phyloP scores from a whole-genome alignment of 176 grass and related monocot genomes.

The Aegilops speltoides region DNA sequence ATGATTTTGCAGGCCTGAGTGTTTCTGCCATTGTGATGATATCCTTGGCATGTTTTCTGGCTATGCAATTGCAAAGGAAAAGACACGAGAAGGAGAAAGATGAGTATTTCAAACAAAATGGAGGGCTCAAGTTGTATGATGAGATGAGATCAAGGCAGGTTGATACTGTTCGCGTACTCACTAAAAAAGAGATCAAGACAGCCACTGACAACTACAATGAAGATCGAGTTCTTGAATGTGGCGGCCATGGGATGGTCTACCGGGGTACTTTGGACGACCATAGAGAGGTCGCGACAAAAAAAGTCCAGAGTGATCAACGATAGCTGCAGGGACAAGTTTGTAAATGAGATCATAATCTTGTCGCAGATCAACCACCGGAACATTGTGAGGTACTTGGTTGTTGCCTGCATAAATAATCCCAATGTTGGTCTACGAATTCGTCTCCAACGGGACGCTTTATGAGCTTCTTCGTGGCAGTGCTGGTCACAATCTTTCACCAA shows the following conservation, averaged over 20 bases:
- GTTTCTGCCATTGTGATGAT: background rate
- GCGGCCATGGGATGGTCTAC: conserved; percentile 27
- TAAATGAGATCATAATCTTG: conserved; percentile 44
- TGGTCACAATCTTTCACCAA: background rate
- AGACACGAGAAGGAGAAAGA: conserved; percentile 17
- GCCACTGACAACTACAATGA: conserved; percentile 26
- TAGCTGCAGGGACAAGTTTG: conserved; percentile 20
- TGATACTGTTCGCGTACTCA: conserved; percentile 6
- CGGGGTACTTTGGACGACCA: background rate
- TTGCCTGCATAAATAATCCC: conserved; percentile 28
- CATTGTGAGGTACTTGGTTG: conserved; percentile 36
- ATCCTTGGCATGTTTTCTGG: background rate
- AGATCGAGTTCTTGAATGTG: conserved; percentile 20
- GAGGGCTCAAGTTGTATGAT: conserved; percentile 32
- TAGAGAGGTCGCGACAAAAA: conserved; percentile 28
- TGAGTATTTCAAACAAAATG: conserved; percentile 24
- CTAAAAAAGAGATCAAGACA: conserved; percentile 8
- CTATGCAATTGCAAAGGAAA: conserved; percentile 13
- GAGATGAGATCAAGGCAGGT: conserved; percentile 37
- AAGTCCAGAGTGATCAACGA: conserved; percentile 23
- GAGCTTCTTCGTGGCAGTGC: conserved; percentile 8
- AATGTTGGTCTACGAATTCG: conserved; percentile 41
- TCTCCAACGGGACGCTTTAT: conserved; percentile 21
- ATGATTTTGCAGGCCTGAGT: background rate
- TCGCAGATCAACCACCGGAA: conserved; percentile 43